Evolutionary conservation across 495 filamentous ascomycete genomes (phyloP).

Genomic region (Margaritispora aquatica): DNA sequence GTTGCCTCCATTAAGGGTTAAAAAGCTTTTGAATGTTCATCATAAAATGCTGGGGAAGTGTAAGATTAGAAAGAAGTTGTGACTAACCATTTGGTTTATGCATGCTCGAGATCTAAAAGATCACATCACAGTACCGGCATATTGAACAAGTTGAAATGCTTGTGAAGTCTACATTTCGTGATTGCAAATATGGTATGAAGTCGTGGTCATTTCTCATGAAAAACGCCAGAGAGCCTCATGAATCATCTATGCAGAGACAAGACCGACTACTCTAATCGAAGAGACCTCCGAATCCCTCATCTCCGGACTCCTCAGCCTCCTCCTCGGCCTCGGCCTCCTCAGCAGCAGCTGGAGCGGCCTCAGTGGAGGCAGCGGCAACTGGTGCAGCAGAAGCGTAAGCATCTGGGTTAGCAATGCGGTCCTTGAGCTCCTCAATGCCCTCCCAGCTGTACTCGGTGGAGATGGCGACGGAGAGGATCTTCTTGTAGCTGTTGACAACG

Average conservation of each 20-base stretch:
- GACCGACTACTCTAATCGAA: slow-evolving; percentile 39
- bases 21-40: slow-evolving; percentile 56
- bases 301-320: slow-evolving; percentile 52
- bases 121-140: neutral
- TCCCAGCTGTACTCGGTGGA: slow-evolving; percentile 92
- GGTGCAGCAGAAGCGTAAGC: slow-evolving; percentile 76
- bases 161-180: slow-evolving; percentile 18
- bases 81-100: slow-evolving; percentile 36
- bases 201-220: slow-evolving; percentile 13
- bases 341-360: slow-evolving; percentile 40
- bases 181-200: slow-evolving; percentile 17
- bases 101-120: neutral
- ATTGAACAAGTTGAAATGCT: neutral
- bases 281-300: slow-evolving; percentile 62
- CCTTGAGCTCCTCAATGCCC: slow-evolving; percentile 94
- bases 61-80: slow-evolving; percentile 11
- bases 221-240: slow-evolving; percentile 6
- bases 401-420: slow-evolving; percentile 97
- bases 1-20: slow-evolving; percentile 43
- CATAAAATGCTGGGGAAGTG: slow-evolving; percentile 28
- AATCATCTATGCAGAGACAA: slow-evolving; percentile 16
- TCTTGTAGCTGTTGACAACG: slow-evolving; percentile 96
- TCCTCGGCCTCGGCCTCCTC: slow-evolving; percentile 48
- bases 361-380: slow-evolving; percentile 41
- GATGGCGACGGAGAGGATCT: slow-evolving; percentile 82